A percentile compares a stretch with the other conserved stretches of the same genome.
These are phyloP conservation scores for Wilcoxina mikolae DNA, from an alignment of 495 filamentous ascomycete genomes.

Conservation along the genomic window DNA sequence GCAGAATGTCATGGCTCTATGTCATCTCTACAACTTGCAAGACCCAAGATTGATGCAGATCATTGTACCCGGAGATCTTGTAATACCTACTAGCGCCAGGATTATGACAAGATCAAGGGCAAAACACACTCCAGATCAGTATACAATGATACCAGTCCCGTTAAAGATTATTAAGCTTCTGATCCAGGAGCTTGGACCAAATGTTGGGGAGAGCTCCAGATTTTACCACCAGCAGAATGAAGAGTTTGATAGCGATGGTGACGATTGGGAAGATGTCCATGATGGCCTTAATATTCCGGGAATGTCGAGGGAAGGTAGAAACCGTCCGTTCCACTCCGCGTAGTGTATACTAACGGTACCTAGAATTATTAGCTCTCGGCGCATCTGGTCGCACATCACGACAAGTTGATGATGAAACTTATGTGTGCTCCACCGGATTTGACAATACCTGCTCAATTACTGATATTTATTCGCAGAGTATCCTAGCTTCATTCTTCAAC, in stretches of 20 bases:
- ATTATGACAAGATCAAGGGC: slow-evolving; percentile 89
- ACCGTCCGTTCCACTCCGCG: background rate
- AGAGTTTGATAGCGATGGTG: slow-evolving; percentile 47
- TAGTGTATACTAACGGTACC: background rate
- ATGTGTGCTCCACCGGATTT: slow-evolving; percentile 12
- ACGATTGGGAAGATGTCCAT: slow-evolving; percentile 85
- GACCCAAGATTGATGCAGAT: slow-evolving; percentile 67
- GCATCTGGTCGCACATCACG: slow-evolving; percentile 44
- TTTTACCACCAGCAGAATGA: slow-evolving; percentile 33
- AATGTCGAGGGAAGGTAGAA: slow-evolving; percentile 31
- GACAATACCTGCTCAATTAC: background rate
- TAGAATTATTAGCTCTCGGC: slow-evolving; percentile 63
- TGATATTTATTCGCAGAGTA: slow-evolving; percentile 41
- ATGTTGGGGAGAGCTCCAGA: slow-evolving; percentile 33
- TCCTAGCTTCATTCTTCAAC: slow-evolving; percentile 69
- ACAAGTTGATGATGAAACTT: slow-evolving; percentile 76
- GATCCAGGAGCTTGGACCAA: slow-evolving; percentile 68
- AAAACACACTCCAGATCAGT: slow-evolving; percentile 68
- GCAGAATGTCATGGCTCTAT: slow-evolving; percentile 87
- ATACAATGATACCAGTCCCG: slow-evolving; percentile 70
- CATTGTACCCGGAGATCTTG: slow-evolving; percentile 78
- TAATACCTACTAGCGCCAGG: slow-evolving; percentile 61
- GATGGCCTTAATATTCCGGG: slow-evolving; percentile 55
- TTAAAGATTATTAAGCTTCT: slow-evolving; percentile 95
- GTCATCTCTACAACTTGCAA: slow-evolving; percentile 72